These are phyloP conservation scores for Candida dubliniensis DNA, from an alignment of 1,139 yeast genomes.

Conservation along the genomic window DNA sequence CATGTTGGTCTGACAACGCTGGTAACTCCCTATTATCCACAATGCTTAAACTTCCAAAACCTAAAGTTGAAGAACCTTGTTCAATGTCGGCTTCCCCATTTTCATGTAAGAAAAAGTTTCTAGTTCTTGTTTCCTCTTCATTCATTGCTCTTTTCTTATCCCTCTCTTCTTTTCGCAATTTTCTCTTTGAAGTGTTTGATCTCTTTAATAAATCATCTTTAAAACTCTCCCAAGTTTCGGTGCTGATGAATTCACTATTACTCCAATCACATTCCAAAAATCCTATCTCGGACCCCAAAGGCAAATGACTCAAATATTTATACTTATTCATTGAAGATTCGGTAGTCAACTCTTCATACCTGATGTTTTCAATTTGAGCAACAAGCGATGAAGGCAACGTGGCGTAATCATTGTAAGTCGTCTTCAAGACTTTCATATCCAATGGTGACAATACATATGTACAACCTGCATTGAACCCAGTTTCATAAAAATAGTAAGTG, in stretches of 20 bases:
- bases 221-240: conserved; percentile 56
- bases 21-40: conserved; percentile 25
- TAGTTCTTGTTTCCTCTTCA: conserved; percentile 58
- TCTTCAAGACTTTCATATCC: conserved; percentile 71
- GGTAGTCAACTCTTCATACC: conserved; percentile 58
- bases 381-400: conserved; percentile 66
- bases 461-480: conserved; percentile 66
- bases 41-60: conserved; percentile 33
- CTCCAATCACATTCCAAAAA: conserved; percentile 86
- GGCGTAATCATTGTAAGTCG: conserved; percentile 60
- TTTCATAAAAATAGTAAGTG: conserved; percentile 53
- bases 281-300: conserved; percentile 81
- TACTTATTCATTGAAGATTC: conserved; percentile 55
- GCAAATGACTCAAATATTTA: conserved; percentile 79
- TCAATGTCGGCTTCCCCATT: conserved; percentile 34
- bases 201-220: conserved; percentile 62
- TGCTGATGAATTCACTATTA: conserved; percentile 39
- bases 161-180: conserved; percentile 64
- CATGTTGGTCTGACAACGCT: conserved; percentile 8
- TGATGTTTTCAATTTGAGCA: conserved; percentile 68
- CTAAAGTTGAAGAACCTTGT: conserved; percentile 15
- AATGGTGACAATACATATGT: conserved; percentile 72
- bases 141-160: conserved; percentile 59
- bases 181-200: conserved; percentile 51
- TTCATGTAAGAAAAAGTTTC: conserved; percentile 58